Evolutionary conservation across 1,284 basidiomycete species (phyloP), one percentile per base, ranked within the genome.

Genomic region (Ganoderma resinaceum): DNA sequence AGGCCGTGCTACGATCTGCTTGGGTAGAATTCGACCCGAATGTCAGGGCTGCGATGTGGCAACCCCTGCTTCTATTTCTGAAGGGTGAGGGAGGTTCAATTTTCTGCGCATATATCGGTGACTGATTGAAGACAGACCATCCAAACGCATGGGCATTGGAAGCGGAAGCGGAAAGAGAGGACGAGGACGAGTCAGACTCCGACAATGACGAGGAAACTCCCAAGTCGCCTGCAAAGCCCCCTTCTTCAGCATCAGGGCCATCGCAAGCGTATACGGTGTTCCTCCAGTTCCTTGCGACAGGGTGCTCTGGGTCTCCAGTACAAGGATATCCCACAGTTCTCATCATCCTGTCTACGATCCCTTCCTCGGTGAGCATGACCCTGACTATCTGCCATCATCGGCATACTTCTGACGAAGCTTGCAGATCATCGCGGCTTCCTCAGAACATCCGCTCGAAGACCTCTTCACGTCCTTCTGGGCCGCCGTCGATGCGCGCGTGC

Each of bases 291-390:
- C 83, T 97, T 20, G 83, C 89, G 71, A 79, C 88, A 1, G 94
- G 90, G 9, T 96, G 95, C 77, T 86, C 87, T 12, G 92, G 91
- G 0, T 89, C 90, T n/a, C 91, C 94, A 0, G 72, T 86, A 3
- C 85, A 91, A 71, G 92, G 91, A 3, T 97, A 96, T 76, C 93
- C 94, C 0, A 85, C 90, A 0, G 83, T 96, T 37, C 80, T 96
- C 11, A 82, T 97, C 46, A 85, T 96, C 31, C 76, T 97, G 4
- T 92, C 93, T 0, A 95, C 93, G 0, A 88, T 97, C 33, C 93
- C 95, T 7, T 76, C 83, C 3, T 82, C 83, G 40, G 89, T 91
- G 75, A 61, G 86, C 68, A 26, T 23, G 4, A 23, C 11, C 46
- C 26, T n/a, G 2, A 9, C n/a, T 23, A 20, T 33, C 58, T 2